These are phyloP conservation scores for Talaromyces sp. DNA, from an alignment of 2,329 filamentous ascomycete genomes.

Conservation along the genomic window DNA sequence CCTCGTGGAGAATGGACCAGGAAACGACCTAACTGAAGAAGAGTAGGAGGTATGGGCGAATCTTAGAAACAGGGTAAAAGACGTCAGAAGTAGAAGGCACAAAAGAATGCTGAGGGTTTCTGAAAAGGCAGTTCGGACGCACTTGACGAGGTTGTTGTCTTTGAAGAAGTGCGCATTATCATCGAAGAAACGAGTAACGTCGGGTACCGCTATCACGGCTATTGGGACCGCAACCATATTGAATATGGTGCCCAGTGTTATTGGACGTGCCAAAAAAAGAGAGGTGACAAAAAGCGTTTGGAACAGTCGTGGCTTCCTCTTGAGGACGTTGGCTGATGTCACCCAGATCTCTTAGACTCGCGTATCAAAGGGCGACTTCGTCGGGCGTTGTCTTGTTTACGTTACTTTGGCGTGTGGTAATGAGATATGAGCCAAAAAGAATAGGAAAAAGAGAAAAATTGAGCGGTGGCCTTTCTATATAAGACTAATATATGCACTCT, in stretches of 20 bases:
- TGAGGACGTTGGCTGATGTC: not conserved
- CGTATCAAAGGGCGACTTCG: not conserved
- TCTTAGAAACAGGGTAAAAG: not conserved
- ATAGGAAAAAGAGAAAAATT: not conserved
- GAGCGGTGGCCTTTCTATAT: not conserved
- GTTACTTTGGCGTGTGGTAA: not conserved
- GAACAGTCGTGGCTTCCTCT: not conserved
- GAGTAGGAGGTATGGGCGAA: constrained; percentile 21
- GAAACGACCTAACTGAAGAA: constrained; percentile 49
- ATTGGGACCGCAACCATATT: not conserved
- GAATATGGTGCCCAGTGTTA: not conserved
- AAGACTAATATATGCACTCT: not conserved
- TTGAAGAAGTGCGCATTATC: not conserved
- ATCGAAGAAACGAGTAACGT: not conserved
- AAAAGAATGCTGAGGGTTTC: not conserved
- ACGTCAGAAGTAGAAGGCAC: not conserved
- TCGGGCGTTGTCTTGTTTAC: not conserved
- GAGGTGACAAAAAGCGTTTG: not conserved
- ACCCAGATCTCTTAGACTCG: not conserved
- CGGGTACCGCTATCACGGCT: not conserved
- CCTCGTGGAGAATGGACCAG: constrained; percentile 65
- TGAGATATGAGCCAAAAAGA: not conserved
- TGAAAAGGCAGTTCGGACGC: not conserved
- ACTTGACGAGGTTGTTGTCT: not conserved
- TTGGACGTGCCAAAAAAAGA: not conserved